Base-by-base conservation (phyloP, 805 yeast genomes). In the Teunomyces lycoperdinae region DNA sequence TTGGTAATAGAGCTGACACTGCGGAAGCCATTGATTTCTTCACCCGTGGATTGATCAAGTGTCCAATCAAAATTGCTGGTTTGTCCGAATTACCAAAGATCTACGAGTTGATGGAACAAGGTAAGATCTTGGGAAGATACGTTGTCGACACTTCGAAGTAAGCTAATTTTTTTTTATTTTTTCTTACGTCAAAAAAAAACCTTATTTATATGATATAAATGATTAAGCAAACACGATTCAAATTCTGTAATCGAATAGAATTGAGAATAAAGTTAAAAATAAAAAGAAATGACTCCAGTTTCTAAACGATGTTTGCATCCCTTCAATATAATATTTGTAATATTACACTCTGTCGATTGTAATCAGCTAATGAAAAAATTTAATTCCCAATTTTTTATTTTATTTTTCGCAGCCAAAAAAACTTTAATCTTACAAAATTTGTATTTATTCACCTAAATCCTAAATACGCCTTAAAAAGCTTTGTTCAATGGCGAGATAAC, bases 1-100 rank as follows among this genome's bases (percentile, higher is more conserved):
- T 88, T 53, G 96, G 96, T 60, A 87, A 87, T 81, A 84, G 95
- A 73, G 85, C 86, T 55, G 96, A 89, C 71, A 80, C 92, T 55
- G 79, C 84, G 54, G 91, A 87, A 75, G 90, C 92, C 47, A 70
- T 86, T 55, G 87, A 84, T 60, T 85, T 86, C 78, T 84, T 83
- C 70, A 53, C 76, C 57, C 77, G 88, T 67, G 92, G 91, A 53
- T 71, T 81, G 63, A 85, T 85, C 65, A 75, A 78, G 67, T 79
- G 88, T 53, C 87, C 89, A 58, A 83, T 87, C 73, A 80, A 80
- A 74, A 64, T 89, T 67, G 89, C 83, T 46, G 89, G 90, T 49
- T 77, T 88, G 60, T 81, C 89, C 50, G 82, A 82, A 61, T 76
- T 87, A 59, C 81, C 87, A 56, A 68, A 66, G 48, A 85, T 89